Base-by-base conservation (phyloP, 2,329 filamentous ascomycete genomes). In the Helminthosporium solani region DNA sequence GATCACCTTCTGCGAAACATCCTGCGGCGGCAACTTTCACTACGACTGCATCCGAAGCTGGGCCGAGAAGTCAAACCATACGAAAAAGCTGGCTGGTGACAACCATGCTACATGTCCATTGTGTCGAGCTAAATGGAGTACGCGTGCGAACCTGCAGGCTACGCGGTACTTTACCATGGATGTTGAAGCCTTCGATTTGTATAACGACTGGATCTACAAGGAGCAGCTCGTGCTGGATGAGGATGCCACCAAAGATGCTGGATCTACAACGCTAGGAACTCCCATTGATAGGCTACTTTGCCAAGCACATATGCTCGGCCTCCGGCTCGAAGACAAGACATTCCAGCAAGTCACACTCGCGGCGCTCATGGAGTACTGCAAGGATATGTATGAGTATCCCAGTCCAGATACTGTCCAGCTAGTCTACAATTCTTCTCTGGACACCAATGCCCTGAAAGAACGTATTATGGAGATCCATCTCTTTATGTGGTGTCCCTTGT, bases 11-110 rank as follows among this genome's bases (percentile, higher is more conserved):
- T 54, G 52, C 20, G n/a, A n/a, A 9, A 16, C 27, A 11, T 20
- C 33, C 19, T 35, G 33, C 30, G 46, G 49, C 2, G 30, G 28
- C 12, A 54, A 52, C 28, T 40, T 49, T 4, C 35, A 50, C 43
- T 14, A 52, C 39, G 50, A 44, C n/a, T 54, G 51, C 40, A 35
- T 46, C 12, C 14, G 27, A n/a, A 5, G 27, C 4, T 49, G 42
- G 46, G 4, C 42, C 25, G 3, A 30, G 11, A 25, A 25, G 23
- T 6, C 9, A 9, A 25, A 25, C 9, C 23, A 25, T 9, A 5
- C 23, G 23, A 25, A 6, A 9, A 25, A 25, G 5, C 5, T 25
- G 23, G 23, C 23, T 5, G 23, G 23, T 9, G 9, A 25, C 6
- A 31, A 31, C 7, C 28, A 25, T 25, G 23, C 9, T 9, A 25